Percentiles rank a stretch among this genome's conserved stretches.
These are phyloP conservation scores for Phytophthora sp. DNA, from an alignment of 352 stramenopile species.

Conservation along the genomic window DNA sequence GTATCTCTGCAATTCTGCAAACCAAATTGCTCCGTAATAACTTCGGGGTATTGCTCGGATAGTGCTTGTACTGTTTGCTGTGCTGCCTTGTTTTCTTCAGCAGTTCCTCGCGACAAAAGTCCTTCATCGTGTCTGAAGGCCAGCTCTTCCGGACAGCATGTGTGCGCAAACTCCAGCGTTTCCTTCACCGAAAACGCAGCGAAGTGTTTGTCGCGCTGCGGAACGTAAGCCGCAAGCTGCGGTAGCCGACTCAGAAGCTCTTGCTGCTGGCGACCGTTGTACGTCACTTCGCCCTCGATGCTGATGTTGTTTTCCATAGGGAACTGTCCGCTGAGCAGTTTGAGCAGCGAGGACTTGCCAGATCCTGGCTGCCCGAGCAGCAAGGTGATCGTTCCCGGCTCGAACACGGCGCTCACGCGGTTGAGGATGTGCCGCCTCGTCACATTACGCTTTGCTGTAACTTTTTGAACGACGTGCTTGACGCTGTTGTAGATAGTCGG, in stretches of 20 bases:
- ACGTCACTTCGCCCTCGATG: conserved; percentile 31
- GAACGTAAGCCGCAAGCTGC: conserved; percentile 26
- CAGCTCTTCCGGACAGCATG: conserved; percentile 13
- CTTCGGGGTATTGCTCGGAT: conserved; percentile 24
- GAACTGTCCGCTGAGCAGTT: conserved; percentile 35
- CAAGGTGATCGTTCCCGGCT: conserved; percentile 38
- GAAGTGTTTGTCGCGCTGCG: conserved; percentile 32
- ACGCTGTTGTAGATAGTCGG: conserved; percentile 34
- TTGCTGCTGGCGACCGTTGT: conserved; percentile 21
- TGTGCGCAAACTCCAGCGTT: conserved; percentile 31
- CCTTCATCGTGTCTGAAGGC: background rate
- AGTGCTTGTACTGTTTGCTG: conserved; percentile 3
- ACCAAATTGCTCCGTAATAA: conserved; percentile 27
- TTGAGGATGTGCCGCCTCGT: conserved; percentile 31
- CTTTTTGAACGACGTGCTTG: conserved; percentile 11
- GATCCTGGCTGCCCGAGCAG: conserved; percentile 41
- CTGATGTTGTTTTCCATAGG: conserved; percentile 27
- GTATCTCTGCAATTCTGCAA: conserved; percentile 46
- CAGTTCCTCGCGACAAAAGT: conserved; percentile 26
- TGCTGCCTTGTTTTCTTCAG: conserved; percentile 21
- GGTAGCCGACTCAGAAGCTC: conserved; percentile 9
- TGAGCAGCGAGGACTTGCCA: conserved; percentile 46
- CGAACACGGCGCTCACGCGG: conserved; percentile 30
- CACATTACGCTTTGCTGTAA: background rate
- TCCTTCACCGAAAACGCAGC: conserved; percentile 27